phyloP scores from a whole-genome alignment of 305 asterid species.

The Solanum chacoense region DNA sequence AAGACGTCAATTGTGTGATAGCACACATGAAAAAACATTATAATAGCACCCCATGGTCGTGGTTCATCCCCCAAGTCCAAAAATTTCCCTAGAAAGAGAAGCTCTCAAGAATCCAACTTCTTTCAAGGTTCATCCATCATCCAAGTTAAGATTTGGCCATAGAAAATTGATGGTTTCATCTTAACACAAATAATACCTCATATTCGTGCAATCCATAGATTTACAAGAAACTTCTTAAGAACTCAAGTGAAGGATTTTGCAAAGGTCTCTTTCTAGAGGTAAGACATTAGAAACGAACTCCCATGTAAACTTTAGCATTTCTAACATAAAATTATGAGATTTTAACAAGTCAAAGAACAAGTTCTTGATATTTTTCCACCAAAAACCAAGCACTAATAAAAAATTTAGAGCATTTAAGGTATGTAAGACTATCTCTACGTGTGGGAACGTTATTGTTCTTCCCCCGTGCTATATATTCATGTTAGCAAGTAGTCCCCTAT shows the following conservation, averaged over 20 bases:
- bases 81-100: neutral
- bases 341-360: neutral
- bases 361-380: neutral
- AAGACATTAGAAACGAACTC: neutral
- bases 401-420: neutral
- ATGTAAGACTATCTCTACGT: neutral
- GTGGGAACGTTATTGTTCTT: neutral
- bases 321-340: neutral
- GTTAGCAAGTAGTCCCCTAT: neutral
- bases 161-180: neutral
- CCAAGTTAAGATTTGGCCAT: neutral
- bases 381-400: neutral
- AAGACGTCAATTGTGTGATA: neutral
- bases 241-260: neutral
- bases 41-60: neutral
- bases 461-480: neutral
- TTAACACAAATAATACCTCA: neutral
- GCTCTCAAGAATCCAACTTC: neutral
- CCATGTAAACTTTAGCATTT: neutral
- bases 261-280: neutral
- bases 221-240: neutral
- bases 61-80: neutral
- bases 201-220: neutral
- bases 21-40: neutral
- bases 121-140: neutral